These are phyloP conservation scores for Blastocystis sp. DNA, from an alignment of 352 stramenopile species.

Conservation along the genomic window DNA sequence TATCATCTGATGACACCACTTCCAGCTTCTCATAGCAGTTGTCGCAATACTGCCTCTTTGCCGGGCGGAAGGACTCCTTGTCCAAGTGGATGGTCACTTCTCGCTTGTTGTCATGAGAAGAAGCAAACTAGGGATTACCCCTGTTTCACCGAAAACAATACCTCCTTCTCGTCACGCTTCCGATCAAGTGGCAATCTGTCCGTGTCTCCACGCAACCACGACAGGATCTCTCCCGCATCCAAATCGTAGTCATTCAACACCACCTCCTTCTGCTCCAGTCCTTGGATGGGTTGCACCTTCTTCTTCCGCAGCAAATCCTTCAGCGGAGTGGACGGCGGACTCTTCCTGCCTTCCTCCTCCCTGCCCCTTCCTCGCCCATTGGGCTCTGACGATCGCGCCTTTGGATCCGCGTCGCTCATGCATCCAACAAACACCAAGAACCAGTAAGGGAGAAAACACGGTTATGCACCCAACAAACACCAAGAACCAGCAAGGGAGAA, in stretches of 20 bases:
- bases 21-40: conserved; percentile 26
- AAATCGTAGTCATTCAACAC: conserved; percentile 26
- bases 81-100: neutral
- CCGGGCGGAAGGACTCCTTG: neutral
- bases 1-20: neutral
- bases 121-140: neutral
- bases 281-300: too few relatives aligned
- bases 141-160: neutral
- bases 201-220: neutral
- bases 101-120: neutral
- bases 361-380: too few relatives aligned
- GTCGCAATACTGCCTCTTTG: neutral
- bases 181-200: neutral
- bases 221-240: conserved; percentile 1
- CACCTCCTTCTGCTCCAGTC: neutral
- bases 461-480: too few relatives aligned
- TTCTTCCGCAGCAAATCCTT: too few relatives aligned
- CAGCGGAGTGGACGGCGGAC: too few relatives aligned
- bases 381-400: too few relatives aligned
- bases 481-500: too few relatives aligned
- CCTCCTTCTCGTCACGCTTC: neutral
- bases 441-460: too few relatives aligned
- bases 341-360: too few relatives aligned
- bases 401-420: too few relatives aligned
- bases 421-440: too few relatives aligned